A percentile compares a stretch with the other conserved stretches of the same genome.
phyloP scores from a whole-genome alignment of 2,329 filamentous ascomycete genomes.

The Aspergillus ruber region DNA sequence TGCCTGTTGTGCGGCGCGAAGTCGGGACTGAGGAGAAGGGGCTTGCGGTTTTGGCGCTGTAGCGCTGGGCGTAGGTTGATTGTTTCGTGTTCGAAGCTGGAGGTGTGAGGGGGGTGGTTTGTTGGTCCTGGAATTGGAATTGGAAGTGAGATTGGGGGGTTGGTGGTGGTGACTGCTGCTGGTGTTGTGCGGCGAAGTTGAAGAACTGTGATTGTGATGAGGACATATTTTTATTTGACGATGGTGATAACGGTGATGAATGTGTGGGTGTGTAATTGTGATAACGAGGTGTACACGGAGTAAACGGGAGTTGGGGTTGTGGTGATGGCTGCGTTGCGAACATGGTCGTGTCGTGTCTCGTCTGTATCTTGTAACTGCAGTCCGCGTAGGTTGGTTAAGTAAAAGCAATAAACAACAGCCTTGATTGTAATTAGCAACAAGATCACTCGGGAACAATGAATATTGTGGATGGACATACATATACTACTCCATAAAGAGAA shows the following conservation, averaged over 20 bases:
- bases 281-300: neutral
- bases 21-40: conserved; percentile 14
- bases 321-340: conserved; percentile 20
- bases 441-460: neutral
- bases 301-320: conserved; percentile 11
- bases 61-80: conserved; percentile 31
- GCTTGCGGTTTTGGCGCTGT: conserved; percentile 26
- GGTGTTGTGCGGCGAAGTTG: neutral
- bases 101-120: conserved; percentile 9
- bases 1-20: conserved; percentile 6
- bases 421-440: neutral
- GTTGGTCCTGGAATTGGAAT: conserved; percentile 4
- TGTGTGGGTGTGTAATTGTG: conserved; percentile 15
- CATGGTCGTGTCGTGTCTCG: conserved; percentile 15
- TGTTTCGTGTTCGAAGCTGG: conserved; percentile 3
- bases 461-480: neutral
- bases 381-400: too few species aligned
- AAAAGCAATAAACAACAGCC: too few species aligned
- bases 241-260: conserved; percentile 18
- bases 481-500: neutral
- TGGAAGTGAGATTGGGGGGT: conserved; percentile 1
- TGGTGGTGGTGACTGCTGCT: neutral
- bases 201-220: neutral
- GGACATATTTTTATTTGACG: conserved; percentile 2
- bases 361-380: neutral